Base-by-base conservation (phyloP, 495 filamentous ascomycete species). In the Tuber calosporum region DNA sequence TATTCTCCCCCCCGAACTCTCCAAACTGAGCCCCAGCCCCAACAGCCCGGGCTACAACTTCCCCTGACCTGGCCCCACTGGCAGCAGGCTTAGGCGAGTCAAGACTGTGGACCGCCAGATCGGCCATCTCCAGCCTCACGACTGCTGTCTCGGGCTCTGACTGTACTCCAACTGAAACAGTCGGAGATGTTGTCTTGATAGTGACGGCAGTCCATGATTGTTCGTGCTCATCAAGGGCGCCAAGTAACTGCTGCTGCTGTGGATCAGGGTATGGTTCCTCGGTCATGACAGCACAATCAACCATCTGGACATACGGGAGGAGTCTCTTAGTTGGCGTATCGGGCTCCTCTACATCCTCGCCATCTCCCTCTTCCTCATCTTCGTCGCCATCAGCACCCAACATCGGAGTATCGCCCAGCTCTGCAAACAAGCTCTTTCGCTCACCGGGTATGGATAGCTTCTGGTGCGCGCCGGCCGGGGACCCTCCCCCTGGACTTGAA, bases 241-340 rank as follows among this genome's bases (percentile, higher is more conserved):
- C 79, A 78, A 58, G 84, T 72, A 36, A 84, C 82, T 77, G 82
- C 4, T 62, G 53, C 26, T 17, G 26, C 26, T 62, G 26, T 34
- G 30, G 53, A 34, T 34, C 84, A 80, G 45, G 85, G 83, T 75
- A 82, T 79, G 48, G 83, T 81, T 22, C 84, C 34, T 97, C 95
- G 3, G 95, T 99, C 93, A 97, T 97, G 80, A 91, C 89, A 67
- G 89, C 90, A 72, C 86, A 88, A 82, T 97, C 93, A 39, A 94
- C 87, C 90, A 94, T 95, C 30, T 79, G 73, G 39, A 48, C 75
- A 38, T 48, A 83, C 72, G 82, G 79, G n/a, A 80, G 67, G 48
- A 74, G 17, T 71, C 67, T 67, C 73, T 79, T 81, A 69, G 79
- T 77, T 45, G 77, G 80, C 20, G 84, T 79, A 19, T 74, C 72